Conservation (phyloP, 2,329 filamentous ascomycete species). For the Lasiodiplodia hormozganensis region DNA sequence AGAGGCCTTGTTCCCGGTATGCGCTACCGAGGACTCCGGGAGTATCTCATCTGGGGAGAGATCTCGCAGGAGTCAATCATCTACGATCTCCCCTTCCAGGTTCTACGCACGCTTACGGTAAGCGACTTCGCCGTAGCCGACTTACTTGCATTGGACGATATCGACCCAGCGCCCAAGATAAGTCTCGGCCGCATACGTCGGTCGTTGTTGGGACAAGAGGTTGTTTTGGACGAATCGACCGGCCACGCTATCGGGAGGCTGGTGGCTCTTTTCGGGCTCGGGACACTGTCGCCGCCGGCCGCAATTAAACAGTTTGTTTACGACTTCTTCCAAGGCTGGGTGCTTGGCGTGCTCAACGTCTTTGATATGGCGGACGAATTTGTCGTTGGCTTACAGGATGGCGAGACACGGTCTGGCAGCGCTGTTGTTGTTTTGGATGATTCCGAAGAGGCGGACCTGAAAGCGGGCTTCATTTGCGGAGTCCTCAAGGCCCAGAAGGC, state of each 20-base stretch:
- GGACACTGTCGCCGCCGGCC: neutral
- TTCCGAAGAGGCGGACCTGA: neutral
- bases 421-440: neutral
- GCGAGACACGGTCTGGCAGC: neutral
- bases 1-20: conserved; percentile 1
- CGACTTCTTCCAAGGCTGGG: conserved; percentile 8
- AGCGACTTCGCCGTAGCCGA: neutral
- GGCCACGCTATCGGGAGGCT: neutral
- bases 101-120: neutral
- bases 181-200: neutral
- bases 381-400: neutral
- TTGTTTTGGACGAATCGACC: neutral
- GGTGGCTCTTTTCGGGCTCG: neutral
- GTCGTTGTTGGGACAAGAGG: neutral
- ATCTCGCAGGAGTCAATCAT: neutral
- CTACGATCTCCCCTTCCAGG: neutral
- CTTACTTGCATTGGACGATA: neutral
- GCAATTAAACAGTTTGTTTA: neutral
- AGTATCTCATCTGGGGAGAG: neutral
- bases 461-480: neutral
- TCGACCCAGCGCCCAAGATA: neutral
- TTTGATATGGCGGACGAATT: neutral
- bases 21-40: neutral
- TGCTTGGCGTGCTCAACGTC: neutral
- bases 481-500: neutral